phyloP scores from a whole-genome alignment of 768 basidiomycete species.

The Thelephora ganbajun region DNA sequence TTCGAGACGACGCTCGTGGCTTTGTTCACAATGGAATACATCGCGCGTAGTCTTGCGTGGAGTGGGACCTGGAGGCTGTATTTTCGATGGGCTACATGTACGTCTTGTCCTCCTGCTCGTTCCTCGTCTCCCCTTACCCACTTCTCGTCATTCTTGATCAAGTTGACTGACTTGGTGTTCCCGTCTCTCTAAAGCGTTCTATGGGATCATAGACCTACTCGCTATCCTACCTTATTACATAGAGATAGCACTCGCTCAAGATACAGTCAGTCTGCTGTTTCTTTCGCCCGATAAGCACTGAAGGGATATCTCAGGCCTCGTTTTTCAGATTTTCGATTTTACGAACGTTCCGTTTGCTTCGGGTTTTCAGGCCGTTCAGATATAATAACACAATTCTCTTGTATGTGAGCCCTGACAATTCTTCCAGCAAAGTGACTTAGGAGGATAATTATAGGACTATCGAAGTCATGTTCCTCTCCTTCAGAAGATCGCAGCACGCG shows the following conservation, averaged over 20 bases:
- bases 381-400: conserved; percentile 74
- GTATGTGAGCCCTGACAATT: conserved; percentile 26
- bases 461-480: conserved; percentile 86
- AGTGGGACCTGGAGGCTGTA: conserved; percentile 49
- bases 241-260: conserved; percentile 70
- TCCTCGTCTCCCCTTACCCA: not conserved
- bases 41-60: conserved; percentile 62
- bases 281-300: not conserved
- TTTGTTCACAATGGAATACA: conserved; percentile 78
- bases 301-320: conserved; percentile 37
- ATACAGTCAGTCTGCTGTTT: conserved; percentile 40
- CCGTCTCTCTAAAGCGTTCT: conserved; percentile 42
- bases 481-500: conserved; percentile 76
- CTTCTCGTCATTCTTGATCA: not conserved
- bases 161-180: not conserved
- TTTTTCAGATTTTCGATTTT: conserved; percentile 87
- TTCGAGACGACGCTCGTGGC: conserved; percentile 75
- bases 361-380: conserved; percentile 83
- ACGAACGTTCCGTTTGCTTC: conserved; percentile 75
- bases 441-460: conserved; percentile 41
- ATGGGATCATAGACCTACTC: conserved; percentile 73
- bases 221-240: conserved; percentile 85
- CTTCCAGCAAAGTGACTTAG: not conserved
- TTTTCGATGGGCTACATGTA: conserved; percentile 58
- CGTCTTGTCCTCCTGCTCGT: conserved; percentile 9